Percentiles rank a stretch among this genome's conserved stretches.
phyloP scores from a whole-genome alignment of 768 basidiomycete species.

The Phaeotremella skinneri region DNA sequence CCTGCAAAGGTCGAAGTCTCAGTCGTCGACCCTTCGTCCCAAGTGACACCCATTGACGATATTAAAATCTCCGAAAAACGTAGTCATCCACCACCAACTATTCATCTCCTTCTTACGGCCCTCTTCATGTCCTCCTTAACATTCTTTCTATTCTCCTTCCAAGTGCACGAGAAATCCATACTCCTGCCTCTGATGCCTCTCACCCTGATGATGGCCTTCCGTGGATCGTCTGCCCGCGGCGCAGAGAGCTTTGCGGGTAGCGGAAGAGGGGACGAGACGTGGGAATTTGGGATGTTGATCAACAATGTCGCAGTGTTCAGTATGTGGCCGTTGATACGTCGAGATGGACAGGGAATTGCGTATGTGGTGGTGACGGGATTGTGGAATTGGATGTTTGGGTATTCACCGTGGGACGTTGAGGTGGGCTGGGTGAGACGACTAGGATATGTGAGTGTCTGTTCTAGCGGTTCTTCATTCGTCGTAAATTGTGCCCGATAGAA shows the following conservation, averaged over 20 bases:
- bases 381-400: constrained; percentile 80
- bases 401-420: constrained; percentile 23
- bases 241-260: constrained; percentile 39
- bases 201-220: constrained; percentile 62
- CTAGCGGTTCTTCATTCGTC: no score
- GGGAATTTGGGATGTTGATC: constrained; percentile 68
- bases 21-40: background rate
- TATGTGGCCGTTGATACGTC: constrained; percentile 86
- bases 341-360: constrained; percentile 72
- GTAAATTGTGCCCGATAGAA: no score
- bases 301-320: constrained; percentile 88
- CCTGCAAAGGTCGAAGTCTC: background rate
- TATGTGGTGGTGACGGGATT: constrained; percentile 66
- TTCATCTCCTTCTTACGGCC: constrained; percentile 73
- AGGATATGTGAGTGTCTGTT: constrained; percentile 25
- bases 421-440: constrained; percentile 5
- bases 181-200: constrained; percentile 80
- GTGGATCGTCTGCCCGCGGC: constrained; percentile 23
- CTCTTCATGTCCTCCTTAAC: constrained; percentile 78
- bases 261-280: constrained; percentile 57
- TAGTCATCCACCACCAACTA: constrained; percentile 56
- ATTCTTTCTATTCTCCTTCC: constrained; percentile 95
- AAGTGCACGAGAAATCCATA: constrained; percentile 93
- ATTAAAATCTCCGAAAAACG: constrained; percentile 3
- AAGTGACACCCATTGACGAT: background rate